These are phyloP conservation scores for Paecilomyces dactylethromorphus DNA, from an alignment of 2,329 filamentous ascomycete genomes.

Conservation along the genomic window DNA sequence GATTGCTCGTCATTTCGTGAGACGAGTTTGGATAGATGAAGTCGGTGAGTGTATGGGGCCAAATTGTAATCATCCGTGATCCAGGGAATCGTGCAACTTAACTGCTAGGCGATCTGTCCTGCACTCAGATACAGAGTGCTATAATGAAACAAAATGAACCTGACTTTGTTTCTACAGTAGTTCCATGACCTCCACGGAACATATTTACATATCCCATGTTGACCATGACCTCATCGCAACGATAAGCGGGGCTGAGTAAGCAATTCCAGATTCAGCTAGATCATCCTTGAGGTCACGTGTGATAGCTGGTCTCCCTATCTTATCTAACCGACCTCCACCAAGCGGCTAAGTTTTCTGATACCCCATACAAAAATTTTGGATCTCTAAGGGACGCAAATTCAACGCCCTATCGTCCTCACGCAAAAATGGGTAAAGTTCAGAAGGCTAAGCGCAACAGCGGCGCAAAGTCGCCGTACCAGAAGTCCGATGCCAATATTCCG, in stretches of 20 bases:
- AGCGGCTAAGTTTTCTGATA: neutral
- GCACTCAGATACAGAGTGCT: neutral
- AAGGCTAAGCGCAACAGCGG: conserved; percentile 2
- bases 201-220: neutral
- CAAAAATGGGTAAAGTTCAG: conserved; percentile 4
- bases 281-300: neutral
- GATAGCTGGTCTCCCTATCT: neutral
- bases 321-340: neutral
- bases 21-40: no score
- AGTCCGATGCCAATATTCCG: neutral
- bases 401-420: neutral
- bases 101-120: neutral
- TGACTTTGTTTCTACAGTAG: neutral
- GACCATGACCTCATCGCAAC: neutral
- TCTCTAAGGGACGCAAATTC: neutral
- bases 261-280: neutral
- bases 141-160: neutral
- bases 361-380: neutral
- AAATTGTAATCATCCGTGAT: neutral
- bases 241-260: neutral
- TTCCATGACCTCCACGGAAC: neutral
- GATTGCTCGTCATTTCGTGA: neutral
- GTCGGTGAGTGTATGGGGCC: no score
- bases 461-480: conserved; percentile 4
- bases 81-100: neutral